Percentiles rank a stretch among this genome's conserved stretches.
Evolutionary conservation across 75 land plant species (phyloP).

Genomic region (Picea sitchensis): DNA sequence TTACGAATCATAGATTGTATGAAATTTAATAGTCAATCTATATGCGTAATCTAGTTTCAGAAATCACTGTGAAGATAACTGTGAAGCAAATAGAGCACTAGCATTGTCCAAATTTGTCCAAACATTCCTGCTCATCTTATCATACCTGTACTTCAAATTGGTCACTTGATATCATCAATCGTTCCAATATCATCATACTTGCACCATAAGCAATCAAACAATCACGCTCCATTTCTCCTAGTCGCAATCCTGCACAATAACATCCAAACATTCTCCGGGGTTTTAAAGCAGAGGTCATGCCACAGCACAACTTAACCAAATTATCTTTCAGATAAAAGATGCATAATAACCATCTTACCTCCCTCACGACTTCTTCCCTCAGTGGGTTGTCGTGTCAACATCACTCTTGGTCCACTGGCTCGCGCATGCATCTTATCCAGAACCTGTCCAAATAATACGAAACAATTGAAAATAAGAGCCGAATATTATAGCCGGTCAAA

Average conservation of each 20-base stretch:
- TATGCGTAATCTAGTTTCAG: not conserved
- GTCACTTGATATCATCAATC: slow-evolving; percentile 99
- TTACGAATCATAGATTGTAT: not conserved
- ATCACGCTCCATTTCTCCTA: slow-evolving; percentile 99
- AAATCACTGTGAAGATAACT: not conserved
- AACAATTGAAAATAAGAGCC: not conserved
- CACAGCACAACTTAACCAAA: not conserved
- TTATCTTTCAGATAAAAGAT: not conserved
- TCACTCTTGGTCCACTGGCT: slow-evolving; percentile 84
- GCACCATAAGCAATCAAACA: slow-evolving; percentile 99
- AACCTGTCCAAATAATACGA: slow-evolving; percentile 43
- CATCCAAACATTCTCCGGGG: not conserved
- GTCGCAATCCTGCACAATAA: slow-evolving; percentile 59
- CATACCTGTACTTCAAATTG: slow-evolving; percentile 92
- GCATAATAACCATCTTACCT: slow-evolving; percentile 38
- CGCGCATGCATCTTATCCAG: slow-evolving; percentile 99
- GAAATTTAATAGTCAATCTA: not conserved
- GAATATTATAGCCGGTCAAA: not conserved
- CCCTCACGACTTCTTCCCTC: slow-evolving; percentile 98
- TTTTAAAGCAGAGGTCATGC: not conserved
- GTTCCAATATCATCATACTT: slow-evolving; percentile 92
- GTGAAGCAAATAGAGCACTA: not conserved
- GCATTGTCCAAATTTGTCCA: not conserved
- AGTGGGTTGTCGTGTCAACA: slow-evolving; percentile 95
- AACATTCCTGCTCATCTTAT: not conserved